These are phyloP conservation scores for Rhazya stricta DNA, from an alignment of 257 asterid genomes.

Conservation along the genomic window DNA sequence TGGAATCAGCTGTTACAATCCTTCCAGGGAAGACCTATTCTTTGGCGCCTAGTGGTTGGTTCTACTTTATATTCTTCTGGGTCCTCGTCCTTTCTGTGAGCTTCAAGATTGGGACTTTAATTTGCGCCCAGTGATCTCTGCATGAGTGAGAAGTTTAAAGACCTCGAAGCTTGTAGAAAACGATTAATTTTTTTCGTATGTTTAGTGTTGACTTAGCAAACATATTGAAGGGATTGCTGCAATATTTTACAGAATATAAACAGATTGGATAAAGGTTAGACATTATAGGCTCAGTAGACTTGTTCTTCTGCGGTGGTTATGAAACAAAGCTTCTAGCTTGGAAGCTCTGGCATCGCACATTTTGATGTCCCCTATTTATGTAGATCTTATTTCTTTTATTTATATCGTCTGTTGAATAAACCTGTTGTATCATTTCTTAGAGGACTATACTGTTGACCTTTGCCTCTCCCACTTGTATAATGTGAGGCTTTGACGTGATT, in stretches of 20 bases:
- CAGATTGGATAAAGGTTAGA: background rate
- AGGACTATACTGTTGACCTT: no score
- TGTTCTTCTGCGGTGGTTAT: background rate
- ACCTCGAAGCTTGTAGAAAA: background rate
- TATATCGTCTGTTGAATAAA: background rate
- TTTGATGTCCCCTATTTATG: background rate
- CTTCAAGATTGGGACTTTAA: constrained; percentile 52
- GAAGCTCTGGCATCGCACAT: background rate
- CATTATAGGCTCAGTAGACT: no score
- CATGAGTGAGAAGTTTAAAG: background rate
- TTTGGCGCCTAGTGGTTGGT: constrained; percentile 39
- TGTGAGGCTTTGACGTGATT: no score
- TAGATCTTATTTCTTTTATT: background rate
- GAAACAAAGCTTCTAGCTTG: constrained; percentile 5
- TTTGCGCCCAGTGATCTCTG: constrained; percentile 40
- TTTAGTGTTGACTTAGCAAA: background rate
- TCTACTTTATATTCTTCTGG: constrained; percentile 51
- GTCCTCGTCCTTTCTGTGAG: constrained; percentile 54
- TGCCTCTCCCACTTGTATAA: no score
- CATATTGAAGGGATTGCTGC: background rate
- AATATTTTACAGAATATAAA: background rate
- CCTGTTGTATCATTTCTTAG: background rate
- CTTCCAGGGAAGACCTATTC: constrained; percentile 50
- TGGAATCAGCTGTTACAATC: constrained; percentile 50
- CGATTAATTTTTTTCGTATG: background rate